These are phyloP conservation scores for Calophaca sinica DNA, from an alignment of 306 rosid genomes.

Conservation along the genomic window DNA sequence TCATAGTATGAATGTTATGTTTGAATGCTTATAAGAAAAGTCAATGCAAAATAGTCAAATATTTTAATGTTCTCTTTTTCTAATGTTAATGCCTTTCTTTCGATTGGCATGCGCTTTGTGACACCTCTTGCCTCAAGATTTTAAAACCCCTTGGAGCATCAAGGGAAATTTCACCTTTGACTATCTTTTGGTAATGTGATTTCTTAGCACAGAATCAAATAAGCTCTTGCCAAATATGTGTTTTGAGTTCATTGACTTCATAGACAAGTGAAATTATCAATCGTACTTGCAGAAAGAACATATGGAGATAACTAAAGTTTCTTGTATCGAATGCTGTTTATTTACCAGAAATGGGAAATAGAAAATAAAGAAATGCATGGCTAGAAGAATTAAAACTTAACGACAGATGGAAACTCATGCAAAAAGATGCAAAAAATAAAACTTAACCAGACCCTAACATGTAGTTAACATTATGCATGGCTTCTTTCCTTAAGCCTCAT, in stretches of 20 bases:
- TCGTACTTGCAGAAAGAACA: conserved; percentile 11
- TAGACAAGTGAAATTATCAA: conserved; percentile 23
- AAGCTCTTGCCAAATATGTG: neutral
- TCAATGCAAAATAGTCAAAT: neutral
- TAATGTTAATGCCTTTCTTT: neutral
- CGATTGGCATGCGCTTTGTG: neutral
- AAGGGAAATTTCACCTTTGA: neutral
- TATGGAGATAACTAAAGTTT: neutral
- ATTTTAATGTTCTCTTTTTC: neutral
- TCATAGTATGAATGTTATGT: too few relatives aligned
- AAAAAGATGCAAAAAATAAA: neutral
- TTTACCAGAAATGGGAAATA: neutral
- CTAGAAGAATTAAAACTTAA: conserved; percentile 28
- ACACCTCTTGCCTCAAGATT: neutral
- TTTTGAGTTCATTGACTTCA: conserved; percentile 14
- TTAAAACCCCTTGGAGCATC: neutral
- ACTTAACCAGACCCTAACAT: conserved; percentile 19
- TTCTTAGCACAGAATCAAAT: conserved; percentile 3
- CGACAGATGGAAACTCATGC: conserved; percentile 3
- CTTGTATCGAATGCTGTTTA: neutral
- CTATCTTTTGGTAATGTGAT: neutral
- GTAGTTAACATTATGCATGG: neutral
- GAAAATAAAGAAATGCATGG: conserved; percentile 8
- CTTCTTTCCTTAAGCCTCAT: neutral
- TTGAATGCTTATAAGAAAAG: neutral